Conservation (phyloP, 2,329 filamentous ascomycete species). For the Trichoderma semiorbis region DNA sequence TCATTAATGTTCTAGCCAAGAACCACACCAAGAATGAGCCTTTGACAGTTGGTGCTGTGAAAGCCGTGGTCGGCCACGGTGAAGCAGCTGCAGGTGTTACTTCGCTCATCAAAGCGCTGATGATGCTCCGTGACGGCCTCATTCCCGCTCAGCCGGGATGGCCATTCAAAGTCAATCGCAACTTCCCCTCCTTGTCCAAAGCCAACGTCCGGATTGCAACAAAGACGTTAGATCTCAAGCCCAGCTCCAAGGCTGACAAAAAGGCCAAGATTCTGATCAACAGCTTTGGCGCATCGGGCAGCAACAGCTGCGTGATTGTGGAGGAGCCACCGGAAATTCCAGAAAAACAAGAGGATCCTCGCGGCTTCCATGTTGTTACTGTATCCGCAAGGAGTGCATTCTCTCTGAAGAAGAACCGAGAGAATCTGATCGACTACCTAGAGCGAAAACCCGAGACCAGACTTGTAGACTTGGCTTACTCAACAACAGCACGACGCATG, state of each 20-base stretch:
- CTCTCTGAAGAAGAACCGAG: not conserved
- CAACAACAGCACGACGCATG: not conserved
- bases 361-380: not conserved
- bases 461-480: not conserved
- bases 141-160: not conserved
- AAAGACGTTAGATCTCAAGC: not conserved
- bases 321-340: not conserved
- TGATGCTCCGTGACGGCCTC: not conserved
- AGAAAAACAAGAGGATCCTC: not conserved
- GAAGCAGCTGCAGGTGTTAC: not conserved
- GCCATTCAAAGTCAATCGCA: not conserved
- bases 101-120: not conserved
- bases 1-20: constrained; percentile 33
- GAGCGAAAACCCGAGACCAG: not conserved
- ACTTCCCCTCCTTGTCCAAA: not conserved
- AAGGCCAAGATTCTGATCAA: not conserved
- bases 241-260: not conserved
- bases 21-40: not conserved
- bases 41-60: not conserved
- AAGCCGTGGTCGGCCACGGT: not conserved
- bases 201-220: not conserved
- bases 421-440: not conserved
- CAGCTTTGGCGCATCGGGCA: not conserved
- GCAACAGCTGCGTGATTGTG: not conserved
- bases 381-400: not conserved